These are phyloP conservation scores for Mimosa bimucronata DNA, from an alignment of 306 rosid genomes.

Conservation along the genomic window DNA sequence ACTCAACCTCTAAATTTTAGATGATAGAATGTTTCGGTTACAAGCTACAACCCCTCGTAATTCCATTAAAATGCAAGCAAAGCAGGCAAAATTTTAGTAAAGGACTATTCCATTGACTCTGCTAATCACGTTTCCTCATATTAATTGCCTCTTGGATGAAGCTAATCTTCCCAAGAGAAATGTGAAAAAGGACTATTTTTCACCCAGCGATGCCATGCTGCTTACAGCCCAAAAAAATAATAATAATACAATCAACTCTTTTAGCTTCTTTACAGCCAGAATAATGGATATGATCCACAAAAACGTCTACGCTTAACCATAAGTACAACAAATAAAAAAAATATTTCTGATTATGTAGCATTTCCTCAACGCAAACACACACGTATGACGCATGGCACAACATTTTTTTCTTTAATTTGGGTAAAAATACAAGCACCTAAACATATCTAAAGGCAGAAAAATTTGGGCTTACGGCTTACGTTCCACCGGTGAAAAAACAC, in stretches of 20 bases:
- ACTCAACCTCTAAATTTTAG: conserved; percentile 5
- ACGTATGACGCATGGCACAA: not conserved
- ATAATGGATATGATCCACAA: not conserved
- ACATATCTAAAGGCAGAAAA: too few relatives aligned
- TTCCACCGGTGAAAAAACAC: too few relatives aligned
- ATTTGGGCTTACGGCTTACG: too few relatives aligned
- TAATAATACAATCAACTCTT: not conserved
- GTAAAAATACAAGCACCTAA: conserved; percentile 38
- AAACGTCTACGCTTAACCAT: not conserved
- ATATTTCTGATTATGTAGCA: not conserved
- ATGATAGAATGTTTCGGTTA: conserved; percentile 19
- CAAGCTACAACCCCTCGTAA: conserved; percentile 29
- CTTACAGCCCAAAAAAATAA: not conserved
- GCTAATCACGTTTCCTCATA: conserved; percentile 19
- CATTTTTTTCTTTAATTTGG: conserved; percentile 6
- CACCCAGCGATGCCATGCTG: conserved; percentile 14
- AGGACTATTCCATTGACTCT: conserved; percentile 2
- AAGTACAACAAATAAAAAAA: conserved; percentile 2
- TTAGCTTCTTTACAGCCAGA: conserved; percentile 2
- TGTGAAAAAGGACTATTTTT: not conserved
- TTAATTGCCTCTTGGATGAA: conserved; percentile 18
- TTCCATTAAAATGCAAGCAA: conserved; percentile 26
- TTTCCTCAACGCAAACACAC: not conserved
- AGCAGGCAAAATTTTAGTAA: not conserved
- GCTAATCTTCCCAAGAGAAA: conserved; percentile 29